Evolutionary conservation across 495 filamentous ascomycete species (phyloP), one percentile per base, ranked within the genome.

Genomic region (Penicillium simplicissimum): DNA sequence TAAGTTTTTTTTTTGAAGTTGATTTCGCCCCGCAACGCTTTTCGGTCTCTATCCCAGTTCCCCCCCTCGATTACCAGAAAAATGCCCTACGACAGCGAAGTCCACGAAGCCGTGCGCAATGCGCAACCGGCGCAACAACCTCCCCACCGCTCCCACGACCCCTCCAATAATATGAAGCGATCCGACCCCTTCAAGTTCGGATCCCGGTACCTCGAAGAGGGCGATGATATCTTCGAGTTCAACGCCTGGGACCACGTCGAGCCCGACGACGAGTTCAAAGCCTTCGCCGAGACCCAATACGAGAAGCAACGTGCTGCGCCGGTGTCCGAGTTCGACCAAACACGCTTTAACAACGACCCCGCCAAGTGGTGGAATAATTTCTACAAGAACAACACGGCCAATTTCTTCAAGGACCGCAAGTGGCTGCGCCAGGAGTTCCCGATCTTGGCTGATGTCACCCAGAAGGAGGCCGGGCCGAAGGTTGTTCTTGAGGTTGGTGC

Each of bases 351-450:
- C 73, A 75, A 78, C 33, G 85, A 95, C 59, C 95, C 95, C 5
- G 92, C 88, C 10, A 96, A 90, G 74, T 97, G 92, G 90, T 98
- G 94, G 94, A 91, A 98, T 67, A 79, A 87, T 43, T 98, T 98
- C 79, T 98, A 98, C 79, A 88, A 89, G 72, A 93, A 96, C 75
- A 97, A 98, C 76, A 90, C 88, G 7, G 82, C 85, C 56, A 97
- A 97, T 71, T 98, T 98, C 79, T 98, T 98, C 87, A 98, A 98
- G 76, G 88, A 98, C 67, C 87, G 95, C 52, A 97, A 97, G 72
- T 98, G 95, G 95, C 76, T 98, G 37, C 86, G 85, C 43, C 93
- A 97, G 73, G 95, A 98, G 73, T 98, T 98, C 61, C 95, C 95
- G 0, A 78, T 97, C 3, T 79, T 98, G 14, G 83, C 81, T 0